These are phyloP conservation scores for Stemphylium lycopersici DNA, from an alignment of 2,329 filamentous ascomycete genomes.

Conservation along the genomic window DNA sequence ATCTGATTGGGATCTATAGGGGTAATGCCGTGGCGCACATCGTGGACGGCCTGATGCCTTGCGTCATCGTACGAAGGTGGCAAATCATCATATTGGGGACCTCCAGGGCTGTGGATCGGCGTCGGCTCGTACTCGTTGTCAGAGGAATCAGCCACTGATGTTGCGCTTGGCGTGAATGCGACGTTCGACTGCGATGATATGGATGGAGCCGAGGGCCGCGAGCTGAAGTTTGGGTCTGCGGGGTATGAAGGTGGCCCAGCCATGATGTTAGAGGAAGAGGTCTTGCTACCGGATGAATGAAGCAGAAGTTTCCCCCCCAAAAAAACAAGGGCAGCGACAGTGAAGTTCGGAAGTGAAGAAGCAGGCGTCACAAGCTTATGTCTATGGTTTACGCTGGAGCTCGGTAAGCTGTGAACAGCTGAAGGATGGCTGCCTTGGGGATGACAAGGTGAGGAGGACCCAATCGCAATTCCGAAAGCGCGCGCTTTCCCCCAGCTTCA, in stretches of 20 bases:
- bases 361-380: slow-evolving; percentile 7
- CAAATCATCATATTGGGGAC: slow-evolving; percentile 45
- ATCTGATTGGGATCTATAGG: slow-evolving; percentile 36
- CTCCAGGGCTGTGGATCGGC: slow-evolving; percentile 37
- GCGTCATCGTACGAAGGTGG: slow-evolving; percentile 48
- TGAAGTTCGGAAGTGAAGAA: background rate
- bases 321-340: background rate
- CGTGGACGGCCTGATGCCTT: slow-evolving; percentile 35
- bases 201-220: slow-evolving; percentile 21
- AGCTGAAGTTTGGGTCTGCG: slow-evolving; percentile 13
- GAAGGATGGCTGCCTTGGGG: slow-evolving; percentile 22
- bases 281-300: background rate
- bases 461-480: slow-evolving; percentile 14
- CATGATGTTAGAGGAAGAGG: slow-evolving; percentile 20
- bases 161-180: slow-evolving; percentile 35
- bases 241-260: slow-evolving; percentile 25
- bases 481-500: slow-evolving; percentile 4
- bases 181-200: slow-evolving; percentile 22
- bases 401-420: slow-evolving; percentile 9
- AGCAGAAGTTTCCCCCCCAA: background rate
- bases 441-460: background rate
- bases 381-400: background rate
- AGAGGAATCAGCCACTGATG: slow-evolving; percentile 41
- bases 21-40: slow-evolving; percentile 35
- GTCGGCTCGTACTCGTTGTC: slow-evolving; percentile 42